Evolutionary conservation across 2,329 filamentous ascomycete species (phyloP).

Genomic region (Truncatella angustata): DNA sequence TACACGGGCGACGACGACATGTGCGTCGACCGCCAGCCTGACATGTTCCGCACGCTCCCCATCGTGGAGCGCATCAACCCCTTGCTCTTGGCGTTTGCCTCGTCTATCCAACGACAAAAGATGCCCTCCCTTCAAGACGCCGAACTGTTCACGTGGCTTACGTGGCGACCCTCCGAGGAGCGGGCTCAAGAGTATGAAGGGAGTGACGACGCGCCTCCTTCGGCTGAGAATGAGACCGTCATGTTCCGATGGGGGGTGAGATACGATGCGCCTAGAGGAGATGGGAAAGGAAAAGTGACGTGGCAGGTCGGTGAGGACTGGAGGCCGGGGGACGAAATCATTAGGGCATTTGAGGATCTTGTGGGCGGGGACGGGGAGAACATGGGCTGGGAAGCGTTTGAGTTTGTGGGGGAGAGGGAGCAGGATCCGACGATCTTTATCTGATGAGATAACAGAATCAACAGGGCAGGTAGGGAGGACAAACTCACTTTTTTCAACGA

Average conservation of each 20-base stretch:
- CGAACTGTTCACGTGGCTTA: constrained; percentile 15
- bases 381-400: constrained; percentile 2
- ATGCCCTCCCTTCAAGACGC: constrained; percentile 16
- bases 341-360: constrained; percentile 13
- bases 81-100: constrained; percentile 15
- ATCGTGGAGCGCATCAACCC: constrained; percentile 12
- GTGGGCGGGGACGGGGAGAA: constrained; percentile 11
- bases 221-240: constrained; percentile 6
- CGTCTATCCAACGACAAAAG: constrained; percentile 9
- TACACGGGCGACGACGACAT: background rate
- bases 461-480: too few relatives aligned
- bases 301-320: constrained; percentile 18
- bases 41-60: constrained; percentile 17
- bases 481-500: too few relatives aligned
- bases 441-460: too few relatives aligned
- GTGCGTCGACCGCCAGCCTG: constrained; percentile 10
- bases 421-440: too few relatives aligned
- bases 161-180: constrained; percentile 16
- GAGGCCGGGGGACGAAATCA: constrained; percentile 15
- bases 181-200: constrained; percentile 14
- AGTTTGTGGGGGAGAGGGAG: too few relatives aligned
- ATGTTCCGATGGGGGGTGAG: constrained; percentile 18
- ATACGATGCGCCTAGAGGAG: constrained; percentile 14
- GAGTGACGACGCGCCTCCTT: constrained; percentile 11
- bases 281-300: constrained; percentile 12